Evolutionary conservation across 331 rosid species (phyloP).

Genomic region (Quercus lobata): DNA sequence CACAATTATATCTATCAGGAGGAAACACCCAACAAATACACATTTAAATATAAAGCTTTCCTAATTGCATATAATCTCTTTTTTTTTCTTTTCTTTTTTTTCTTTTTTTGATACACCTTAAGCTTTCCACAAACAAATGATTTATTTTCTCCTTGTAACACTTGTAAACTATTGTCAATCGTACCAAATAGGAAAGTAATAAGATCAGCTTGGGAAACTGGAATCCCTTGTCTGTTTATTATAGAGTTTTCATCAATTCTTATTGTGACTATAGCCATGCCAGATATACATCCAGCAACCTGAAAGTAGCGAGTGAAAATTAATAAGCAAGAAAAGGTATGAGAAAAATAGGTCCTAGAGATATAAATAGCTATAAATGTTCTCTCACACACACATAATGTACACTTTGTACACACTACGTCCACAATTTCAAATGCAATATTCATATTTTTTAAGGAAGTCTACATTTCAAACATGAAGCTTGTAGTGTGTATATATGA

Average conservation of each 20-base stretch:
- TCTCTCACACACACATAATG: too few relatives aligned
- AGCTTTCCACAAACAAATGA: neutral
- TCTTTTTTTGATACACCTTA: neutral
- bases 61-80: neutral
- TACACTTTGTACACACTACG: too few relatives aligned
- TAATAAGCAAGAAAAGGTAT: slow-evolving; percentile 6
- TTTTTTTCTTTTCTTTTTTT: too few relatives aligned
- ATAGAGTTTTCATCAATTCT: slow-evolving; percentile 50
- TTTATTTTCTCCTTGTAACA: neutral
- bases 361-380: neutral
- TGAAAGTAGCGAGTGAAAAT: slow-evolving; percentile 22
- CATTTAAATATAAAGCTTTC: too few relatives aligned
- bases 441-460: too few relatives aligned
- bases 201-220: slow-evolving; percentile 60
- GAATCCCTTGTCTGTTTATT: slow-evolving; percentile 70
- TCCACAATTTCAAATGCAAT: too few relatives aligned
- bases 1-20: too few relatives aligned
- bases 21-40: too few relatives aligned
- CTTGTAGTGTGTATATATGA: too few relatives aligned
- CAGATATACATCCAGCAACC: slow-evolving; percentile 53
- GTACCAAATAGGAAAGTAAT: slow-evolving; percentile 81
- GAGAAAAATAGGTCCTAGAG: slow-evolving; percentile 16
- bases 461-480: too few relatives aligned
- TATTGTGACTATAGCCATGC: slow-evolving; percentile 53
- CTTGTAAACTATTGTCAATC: slow-evolving; percentile 5